Evolutionary conservation across 1,284 basidiomycete genomes (phyloP).

Genomic region (Agaricales sp.): DNA sequence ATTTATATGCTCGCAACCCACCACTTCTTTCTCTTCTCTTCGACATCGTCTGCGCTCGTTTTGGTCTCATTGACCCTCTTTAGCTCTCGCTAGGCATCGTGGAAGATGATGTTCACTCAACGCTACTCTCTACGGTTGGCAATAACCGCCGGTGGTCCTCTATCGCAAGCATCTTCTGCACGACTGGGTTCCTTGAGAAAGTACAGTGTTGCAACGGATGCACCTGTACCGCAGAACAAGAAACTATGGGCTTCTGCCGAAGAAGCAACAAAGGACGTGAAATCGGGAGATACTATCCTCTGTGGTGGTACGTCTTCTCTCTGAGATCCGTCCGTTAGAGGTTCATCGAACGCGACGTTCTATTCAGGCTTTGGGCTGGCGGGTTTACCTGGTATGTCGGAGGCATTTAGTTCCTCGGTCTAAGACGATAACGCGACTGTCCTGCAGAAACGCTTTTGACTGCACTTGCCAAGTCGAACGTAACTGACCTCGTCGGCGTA

Average conservation of each 20-base stretch:
- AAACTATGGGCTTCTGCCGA: conserved; percentile 78
- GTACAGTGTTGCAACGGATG: background rate
- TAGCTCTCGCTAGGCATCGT: background rate
- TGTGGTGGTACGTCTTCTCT: conserved; percentile 57
- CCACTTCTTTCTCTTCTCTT: background rate
- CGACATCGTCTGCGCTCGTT: background rate
- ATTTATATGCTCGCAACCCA: too few species aligned
- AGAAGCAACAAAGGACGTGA: conserved; percentile 75
- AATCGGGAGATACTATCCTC: conserved; percentile 69
- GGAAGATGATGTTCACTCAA: background rate
- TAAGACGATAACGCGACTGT: conserved; percentile 5
- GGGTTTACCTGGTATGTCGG: conserved; percentile 55
- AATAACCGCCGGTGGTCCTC: background rate
- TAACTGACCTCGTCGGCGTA: conserved; percentile 70
- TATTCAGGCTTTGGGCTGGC: conserved; percentile 66
- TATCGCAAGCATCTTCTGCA: background rate
- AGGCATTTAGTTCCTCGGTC: conserved; percentile 9
- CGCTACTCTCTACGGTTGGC: background rate
- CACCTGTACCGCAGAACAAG: conserved; percentile 33
- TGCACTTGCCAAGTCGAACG: conserved; percentile 68
- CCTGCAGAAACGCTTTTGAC: conserved; percentile 69
- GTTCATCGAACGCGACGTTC: conserved; percentile 5
- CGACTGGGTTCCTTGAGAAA: background rate
- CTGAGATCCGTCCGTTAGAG: background rate
- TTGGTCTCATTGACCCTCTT: too few species aligned